Base-by-base conservation (phyloP, 441 rosid genomes). In the Eruca vesicaria region DNA sequence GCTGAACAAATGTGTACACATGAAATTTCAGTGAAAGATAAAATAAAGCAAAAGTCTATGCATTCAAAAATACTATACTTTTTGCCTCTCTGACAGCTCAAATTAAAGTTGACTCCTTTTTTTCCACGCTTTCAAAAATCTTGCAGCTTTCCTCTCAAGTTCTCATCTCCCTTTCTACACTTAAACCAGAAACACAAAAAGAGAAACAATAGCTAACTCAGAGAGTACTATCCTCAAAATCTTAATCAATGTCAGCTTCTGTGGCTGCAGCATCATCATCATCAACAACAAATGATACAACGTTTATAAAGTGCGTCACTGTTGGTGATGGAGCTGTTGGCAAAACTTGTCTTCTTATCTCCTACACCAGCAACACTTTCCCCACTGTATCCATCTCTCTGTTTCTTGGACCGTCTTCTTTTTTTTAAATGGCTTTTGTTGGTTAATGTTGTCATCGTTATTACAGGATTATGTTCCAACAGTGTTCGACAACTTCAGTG, bases 321-420 rank as follows among this genome's bases (percentile, higher is more conserved):
- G 90, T 88, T 68, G 90, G 92, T 1, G 90, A 88, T 85, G 92
- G 90, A 75, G 92, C 90, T 74, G 92, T 88, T 4, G 90, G 92
- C 14, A 88, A 88, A 75, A 86, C 92, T 69, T 88, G 92, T 76
- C 85, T 88, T 36, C 87, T 86, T 14, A 84, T 86, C 63, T 87
- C 89, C 31, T 85, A 87, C 78, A 87, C 90, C 16, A 83, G 87
- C 87, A 87, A 87, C 82, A 87, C 86, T 23, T 87, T 85, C 53
- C 91, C 91, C 9, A 82, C 89, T 21, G 91, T 76, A 75, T 36
- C 5, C 9, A 14, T 19, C 64, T 72, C 50, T 63, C 53, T 38
- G 14, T 63, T 45, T 72, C 15, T 26, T 55, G 11, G 41, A 50
- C 38, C 52, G 15, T 6, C 2, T 56, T 18, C 19, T 11, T 29